A percentile compares a stretch with the other conserved stretches of the same genome.
Conservation (phyloP, 2,329 filamentous ascomycete genomes). For the Chrysoporthe puriensis region DNA sequence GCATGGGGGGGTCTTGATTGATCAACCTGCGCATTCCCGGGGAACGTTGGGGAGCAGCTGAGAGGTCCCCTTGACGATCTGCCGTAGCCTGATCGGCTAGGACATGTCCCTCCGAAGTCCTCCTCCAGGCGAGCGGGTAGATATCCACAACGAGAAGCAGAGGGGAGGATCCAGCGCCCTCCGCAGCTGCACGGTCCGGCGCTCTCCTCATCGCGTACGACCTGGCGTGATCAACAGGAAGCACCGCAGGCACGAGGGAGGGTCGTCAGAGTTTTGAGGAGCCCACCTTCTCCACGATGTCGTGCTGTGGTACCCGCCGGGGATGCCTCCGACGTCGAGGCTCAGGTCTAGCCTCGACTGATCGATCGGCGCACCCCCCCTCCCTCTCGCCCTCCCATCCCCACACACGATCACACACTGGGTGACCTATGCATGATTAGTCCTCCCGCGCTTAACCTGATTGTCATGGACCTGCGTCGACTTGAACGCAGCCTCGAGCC, state of each 20-base stretch:
- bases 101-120: background rate
- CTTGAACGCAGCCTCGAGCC: conserved; percentile 5
- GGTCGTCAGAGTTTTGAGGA: conserved; percentile 22
- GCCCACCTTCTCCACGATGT: conserved; percentile 26
- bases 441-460: conserved; percentile 27
- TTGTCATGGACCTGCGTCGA: conserved; percentile 25
- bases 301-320: conserved; percentile 17
- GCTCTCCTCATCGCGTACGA: conserved; percentile 3
- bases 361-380: conserved; percentile 15
- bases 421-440: conserved; percentile 26
- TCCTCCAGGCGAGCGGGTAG: background rate
- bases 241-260: conserved; percentile 5
- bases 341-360: background rate
- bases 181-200: background rate
- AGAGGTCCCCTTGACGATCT: conserved; percentile 11
- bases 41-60: background rate
- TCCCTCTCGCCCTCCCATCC: background rate
- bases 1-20: conserved; percentile 17
- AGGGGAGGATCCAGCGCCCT: background rate
- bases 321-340: background rate
- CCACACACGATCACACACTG: conserved; percentile 24
- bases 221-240: conserved; percentile 12
- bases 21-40: conserved; percentile 6
- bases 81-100: conserved; percentile 12
- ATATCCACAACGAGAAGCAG: background rate